Percentiles rank a stretch among this genome's conserved stretches.
These are phyloP conservation scores for Leptomonas seymouri DNA, from an alignment of 208 protist species.

Conservation along the genomic window DNA sequence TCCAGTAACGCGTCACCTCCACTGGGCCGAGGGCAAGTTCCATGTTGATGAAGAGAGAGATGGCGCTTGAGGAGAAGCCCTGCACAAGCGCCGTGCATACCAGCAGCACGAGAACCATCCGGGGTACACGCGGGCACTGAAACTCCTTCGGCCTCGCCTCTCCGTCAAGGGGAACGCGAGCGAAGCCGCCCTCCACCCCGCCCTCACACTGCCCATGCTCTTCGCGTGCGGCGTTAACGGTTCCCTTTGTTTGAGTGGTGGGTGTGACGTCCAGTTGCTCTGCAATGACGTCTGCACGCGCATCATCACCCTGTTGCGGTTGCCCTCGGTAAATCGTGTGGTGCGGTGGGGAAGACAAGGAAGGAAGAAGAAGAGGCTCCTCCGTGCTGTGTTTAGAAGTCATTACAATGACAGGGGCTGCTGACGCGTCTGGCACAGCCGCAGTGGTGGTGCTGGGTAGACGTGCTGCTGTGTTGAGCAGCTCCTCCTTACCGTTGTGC, in stretches of 20 bases:
- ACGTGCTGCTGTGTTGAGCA: not conserved
- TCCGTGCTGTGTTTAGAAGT: not conserved
- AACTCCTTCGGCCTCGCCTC: not conserved
- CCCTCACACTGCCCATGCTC: not conserved
- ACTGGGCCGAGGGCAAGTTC: constrained; percentile 33
- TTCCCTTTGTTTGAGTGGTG: not conserved
- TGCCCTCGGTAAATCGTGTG: not conserved
- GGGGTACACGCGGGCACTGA: constrained; percentile 21
- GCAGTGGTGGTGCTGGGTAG: not conserved
- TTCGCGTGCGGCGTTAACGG: not conserved
- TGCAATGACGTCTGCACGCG: not conserved
- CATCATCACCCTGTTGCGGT: not conserved
- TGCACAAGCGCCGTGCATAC: constrained; percentile 36
- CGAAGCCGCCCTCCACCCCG: not conserved
- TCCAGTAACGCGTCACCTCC: constrained; percentile 45
- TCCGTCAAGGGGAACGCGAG: not conserved
- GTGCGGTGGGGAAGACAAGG: not conserved
- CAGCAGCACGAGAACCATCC: constrained; percentile 38
- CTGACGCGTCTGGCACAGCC: not conserved
- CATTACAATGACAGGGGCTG: not conserved
- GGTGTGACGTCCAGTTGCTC: no score
- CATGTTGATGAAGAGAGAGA: constrained; percentile 44
- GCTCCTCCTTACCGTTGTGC: constrained; percentile 8
- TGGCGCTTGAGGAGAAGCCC: constrained; percentile 32
- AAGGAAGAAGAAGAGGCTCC: not conserved